phyloP scores from a whole-genome alignment of 352 stramenopile species.

The Hyaloperonospora brassicae region DNA sequence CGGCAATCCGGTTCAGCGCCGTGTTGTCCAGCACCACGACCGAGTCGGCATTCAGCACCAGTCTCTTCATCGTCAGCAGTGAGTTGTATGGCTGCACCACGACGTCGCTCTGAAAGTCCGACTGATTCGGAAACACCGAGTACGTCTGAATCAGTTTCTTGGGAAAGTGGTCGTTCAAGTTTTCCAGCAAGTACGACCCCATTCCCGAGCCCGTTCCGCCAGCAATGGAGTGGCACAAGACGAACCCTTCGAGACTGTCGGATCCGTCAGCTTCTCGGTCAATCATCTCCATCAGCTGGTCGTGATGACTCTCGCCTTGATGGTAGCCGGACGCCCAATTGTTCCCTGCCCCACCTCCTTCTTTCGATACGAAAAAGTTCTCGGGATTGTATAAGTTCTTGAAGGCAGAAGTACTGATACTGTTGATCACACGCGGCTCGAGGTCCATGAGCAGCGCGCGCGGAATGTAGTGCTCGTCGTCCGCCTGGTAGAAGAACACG shows the following conservation, averaged over 20 bases:
- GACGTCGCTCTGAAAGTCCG: slow-evolving; percentile 91
- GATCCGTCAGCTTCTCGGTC: slow-evolving; percentile 94
- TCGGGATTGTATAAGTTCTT: slow-evolving; percentile 98
- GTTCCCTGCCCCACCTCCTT: slow-evolving; percentile 88
- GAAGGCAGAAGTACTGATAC: slow-evolving; percentile 88
- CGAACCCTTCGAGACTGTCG: slow-evolving; percentile 95
- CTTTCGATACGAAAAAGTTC: slow-evolving; percentile 94
- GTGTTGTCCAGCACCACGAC: slow-evolving; percentile 99
- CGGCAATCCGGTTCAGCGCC: slow-evolving; percentile 94
- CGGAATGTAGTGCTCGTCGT: slow-evolving; percentile 98
- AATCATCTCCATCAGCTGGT: slow-evolving; percentile 99
- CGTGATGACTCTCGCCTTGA: slow-evolving; percentile 91
- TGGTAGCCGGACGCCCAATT: slow-evolving; percentile 91
- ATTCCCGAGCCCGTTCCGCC: slow-evolving; percentile 98
- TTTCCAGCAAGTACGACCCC: slow-evolving; percentile 98
- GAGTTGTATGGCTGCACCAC: slow-evolving; percentile 99
- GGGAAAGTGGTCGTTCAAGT: slow-evolving; percentile 99
- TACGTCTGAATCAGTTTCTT: slow-evolving; percentile 99
- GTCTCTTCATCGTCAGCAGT: slow-evolving; percentile 97
- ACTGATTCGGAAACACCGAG: slow-evolving; percentile 97
- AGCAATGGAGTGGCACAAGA: slow-evolving; percentile 98
- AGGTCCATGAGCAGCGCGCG: slow-evolving; percentile 96
- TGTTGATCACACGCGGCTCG: slow-evolving; percentile 92
- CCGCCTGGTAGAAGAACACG: slow-evolving; percentile 99
- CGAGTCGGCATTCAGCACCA: slow-evolving; percentile 97